Base-by-base conservation (phyloP, 345 rosid species). In the Citrus hindsii region DNA sequence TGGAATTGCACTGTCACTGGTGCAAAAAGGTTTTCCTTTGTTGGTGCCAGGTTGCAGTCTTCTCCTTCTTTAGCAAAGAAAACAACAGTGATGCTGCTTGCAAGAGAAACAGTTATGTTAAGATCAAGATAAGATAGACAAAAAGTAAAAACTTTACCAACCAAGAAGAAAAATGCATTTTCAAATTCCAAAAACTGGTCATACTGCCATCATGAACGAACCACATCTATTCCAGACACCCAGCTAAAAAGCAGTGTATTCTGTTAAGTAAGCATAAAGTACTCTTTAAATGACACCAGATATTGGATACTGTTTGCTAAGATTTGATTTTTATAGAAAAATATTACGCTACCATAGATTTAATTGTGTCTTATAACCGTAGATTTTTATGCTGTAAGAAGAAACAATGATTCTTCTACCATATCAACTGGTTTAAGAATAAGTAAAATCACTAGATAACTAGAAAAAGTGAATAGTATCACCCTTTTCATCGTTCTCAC, bases 51-150 rank as follows among this genome's bases (percentile, higher is more conserved):
- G 76, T 79, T 77, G 71, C 99, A 91, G 56, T 85, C 81, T 42
- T 85, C 94, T 1, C 89, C 89, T 83, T 95, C 97, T 89, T 93
- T 91, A 9, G 93, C 98, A 63, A 95, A 94, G 88, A 93, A 95
- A 24, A 87, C 79, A 55, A 92, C 79, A 4, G 91, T 90, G 73
- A 95, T 88, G 85, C 99, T 95, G 89, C 67, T 77, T 9, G 40
- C 62, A 58, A 75, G 75, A 74, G 38, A 13, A 74, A 79, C 67
- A 63, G 13, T 30, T 58, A 48, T 60, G 70, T 68, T 60, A 64
- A 81, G 73, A 74, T 35, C 10, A 69, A 62, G 37, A 61, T 6
- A 38, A 42, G n/a, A 76, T 5, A 68, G 30, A 60, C 21, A 73
- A 72, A 10, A 59, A 40, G 61, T 46, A 18, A 24, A 14, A 74